Base-by-base conservation (phyloP, 2,329 filamentous ascomycete genomes). In the Pseudogymnoascus sp. region DNA sequence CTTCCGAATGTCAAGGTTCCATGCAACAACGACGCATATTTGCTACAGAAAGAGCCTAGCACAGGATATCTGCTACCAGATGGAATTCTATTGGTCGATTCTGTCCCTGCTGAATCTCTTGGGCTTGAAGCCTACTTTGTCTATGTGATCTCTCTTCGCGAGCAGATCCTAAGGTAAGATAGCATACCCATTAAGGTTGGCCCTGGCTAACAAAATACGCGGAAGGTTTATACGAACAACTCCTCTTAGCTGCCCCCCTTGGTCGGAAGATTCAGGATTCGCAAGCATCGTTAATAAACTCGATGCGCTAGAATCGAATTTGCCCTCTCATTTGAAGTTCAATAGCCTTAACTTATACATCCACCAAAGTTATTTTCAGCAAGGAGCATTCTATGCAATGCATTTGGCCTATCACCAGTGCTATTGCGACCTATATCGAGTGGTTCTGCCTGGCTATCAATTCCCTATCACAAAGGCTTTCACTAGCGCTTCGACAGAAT, bases 401-500 rank as follows among this genome's bases (percentile, higher is more conserved):
- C 68, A 72, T 60, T 66, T 72, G 31, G 60, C 69, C 4, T 68
- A 70, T 31, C 68, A 72, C 50, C 65, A 69, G 9, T 63, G 67
- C 59, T 63, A 71, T 15, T 70, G 66, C 23, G 70, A 72, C 33
- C 53, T 71, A 23, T 70, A 68, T 1, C 50, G 70, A 33, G 64
- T 67, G 2, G 69, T 69, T 1, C 62, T 72, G 3, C 68, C 70
- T 4, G 70, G 70, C 1, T 71, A 68, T 65, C 67, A 65, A 42
- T 72, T 72, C 38, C 70, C 70, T 1, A 53, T 72, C 10, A 67
- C 69, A 5, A 38, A 65, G 7, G 66, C 66, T 3, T 70, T 72
- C 60, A 63, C 68, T 19, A 56, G 64, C n/a, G 67, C 67, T 6
- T 66, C 69, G 0, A 19, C 62, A 7, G 64, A 66, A 3, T 72